phyloP scores from a whole-genome alignment of 768 basidiomycete species.

The Boletellus emodensis region DNA sequence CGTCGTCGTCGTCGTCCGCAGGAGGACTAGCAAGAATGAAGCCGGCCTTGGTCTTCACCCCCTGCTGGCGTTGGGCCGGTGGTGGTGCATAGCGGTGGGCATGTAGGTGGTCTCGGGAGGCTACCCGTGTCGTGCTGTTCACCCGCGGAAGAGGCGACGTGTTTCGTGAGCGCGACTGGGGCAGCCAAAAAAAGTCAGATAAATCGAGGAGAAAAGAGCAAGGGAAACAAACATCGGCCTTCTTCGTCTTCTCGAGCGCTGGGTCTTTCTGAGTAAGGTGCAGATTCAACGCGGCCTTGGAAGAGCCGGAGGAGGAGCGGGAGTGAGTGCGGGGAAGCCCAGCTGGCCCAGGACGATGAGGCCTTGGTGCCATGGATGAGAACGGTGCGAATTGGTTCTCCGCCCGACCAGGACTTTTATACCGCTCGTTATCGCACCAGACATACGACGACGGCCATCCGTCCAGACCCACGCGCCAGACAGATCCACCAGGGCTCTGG shows the following conservation, averaged over 20 bases:
- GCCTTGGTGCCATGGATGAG: constrained; percentile 47
- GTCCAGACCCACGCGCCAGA: background rate
- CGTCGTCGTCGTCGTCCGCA: constrained; percentile 60
- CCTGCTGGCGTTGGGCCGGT: constrained; percentile 28
- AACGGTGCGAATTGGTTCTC: constrained; percentile 28
- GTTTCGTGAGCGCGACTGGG: constrained; percentile 20
- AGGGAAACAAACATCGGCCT: constrained; percentile 42
- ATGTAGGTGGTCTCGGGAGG: constrained; percentile 33
- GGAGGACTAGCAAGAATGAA: constrained; percentile 56
- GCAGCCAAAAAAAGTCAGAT: constrained; percentile 8
- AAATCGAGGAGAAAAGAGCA: constrained; percentile 11
- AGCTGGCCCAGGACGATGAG: constrained; percentile 43
- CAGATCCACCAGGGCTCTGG: background rate
- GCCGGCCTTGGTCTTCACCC: constrained; percentile 42
- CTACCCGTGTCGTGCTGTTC: constrained; percentile 25
- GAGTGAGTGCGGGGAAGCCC: constrained; percentile 57
- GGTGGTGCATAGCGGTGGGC: constrained; percentile 30
- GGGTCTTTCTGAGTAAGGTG: constrained; percentile 68
- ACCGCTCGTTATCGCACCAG: constrained; percentile 12
- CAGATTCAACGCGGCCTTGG: constrained; percentile 55
- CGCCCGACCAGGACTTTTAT: constrained; percentile 23
- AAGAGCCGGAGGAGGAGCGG: constrained; percentile 49
- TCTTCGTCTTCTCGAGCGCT: constrained; percentile 50
- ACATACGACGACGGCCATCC: background rate
- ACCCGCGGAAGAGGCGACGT: constrained; percentile 26